Percentiles rank a stretch among this genome's conserved stretches.
phyloP scores from a whole-genome alignment of 768 basidiomycete genomes.

The Boletus rex-veris region DNA sequence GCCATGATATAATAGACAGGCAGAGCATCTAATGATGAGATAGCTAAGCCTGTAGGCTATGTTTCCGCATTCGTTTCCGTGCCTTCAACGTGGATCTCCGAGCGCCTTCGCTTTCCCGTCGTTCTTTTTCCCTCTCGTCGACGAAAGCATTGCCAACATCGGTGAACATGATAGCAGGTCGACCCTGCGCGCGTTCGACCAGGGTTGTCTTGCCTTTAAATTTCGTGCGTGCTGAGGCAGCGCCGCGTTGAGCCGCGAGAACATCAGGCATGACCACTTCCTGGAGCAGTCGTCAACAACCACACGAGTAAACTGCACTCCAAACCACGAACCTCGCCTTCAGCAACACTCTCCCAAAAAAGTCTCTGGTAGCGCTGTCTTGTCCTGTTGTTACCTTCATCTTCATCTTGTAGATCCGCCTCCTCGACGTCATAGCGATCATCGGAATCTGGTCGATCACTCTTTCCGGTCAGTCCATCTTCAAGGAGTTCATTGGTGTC shows the following conservation, averaged over 20 bases:
- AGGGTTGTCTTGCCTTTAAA: constrained; percentile 37
- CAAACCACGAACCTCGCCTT: constrained; percentile 53
- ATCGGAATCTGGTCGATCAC: neutral
- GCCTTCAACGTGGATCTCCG: constrained; percentile 40
- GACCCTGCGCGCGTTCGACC: constrained; percentile 40
- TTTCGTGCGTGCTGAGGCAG: constrained; percentile 37
- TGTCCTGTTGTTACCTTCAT: constrained; percentile 50
- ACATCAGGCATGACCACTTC: constrained; percentile 58
- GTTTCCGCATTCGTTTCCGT: constrained; percentile 27
- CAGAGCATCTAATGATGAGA: neutral
- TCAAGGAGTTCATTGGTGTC: constrained; percentile 7
- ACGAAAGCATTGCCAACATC: constrained; percentile 75
- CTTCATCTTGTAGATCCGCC: constrained; percentile 61
- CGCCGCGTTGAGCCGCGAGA: constrained; percentile 46
- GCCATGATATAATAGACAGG: neutral
- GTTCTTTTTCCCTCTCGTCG: constrained; percentile 49
- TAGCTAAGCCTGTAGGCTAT: constrained; percentile 7
- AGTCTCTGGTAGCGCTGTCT: constrained; percentile 64
- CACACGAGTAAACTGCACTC: neutral
- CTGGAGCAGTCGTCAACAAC: constrained; percentile 33
- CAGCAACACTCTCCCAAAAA: constrained; percentile 78
- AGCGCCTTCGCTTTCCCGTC: constrained; percentile 48
- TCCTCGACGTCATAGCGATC: constrained; percentile 48
- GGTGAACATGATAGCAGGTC: constrained; percentile 60
- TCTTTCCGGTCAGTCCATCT: constrained; percentile 1